phyloP scores from a whole-genome alignment of 1,284 basidiomycete species.

The Singerocomus rubriflavus region DNA sequence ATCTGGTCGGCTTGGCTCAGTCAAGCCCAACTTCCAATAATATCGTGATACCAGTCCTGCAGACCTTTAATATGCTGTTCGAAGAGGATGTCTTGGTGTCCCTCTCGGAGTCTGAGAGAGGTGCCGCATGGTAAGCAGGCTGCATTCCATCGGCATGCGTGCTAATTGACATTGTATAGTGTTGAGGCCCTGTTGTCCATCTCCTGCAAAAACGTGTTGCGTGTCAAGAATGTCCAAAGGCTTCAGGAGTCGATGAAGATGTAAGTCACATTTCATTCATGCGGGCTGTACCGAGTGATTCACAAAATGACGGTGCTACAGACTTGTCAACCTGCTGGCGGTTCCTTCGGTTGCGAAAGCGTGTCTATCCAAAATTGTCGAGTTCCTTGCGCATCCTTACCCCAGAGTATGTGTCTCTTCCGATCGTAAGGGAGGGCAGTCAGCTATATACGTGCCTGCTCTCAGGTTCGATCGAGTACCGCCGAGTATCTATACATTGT shows the following conservation, averaged over 20 bases:
- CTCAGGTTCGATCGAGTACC: constrained; percentile 71
- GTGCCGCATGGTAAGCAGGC: constrained; percentile 48
- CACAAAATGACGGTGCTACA: constrained; percentile 31
- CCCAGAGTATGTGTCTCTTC: constrained; percentile 57
- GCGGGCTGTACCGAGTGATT: constrained; percentile 12
- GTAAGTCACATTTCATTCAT: constrained; percentile 43
- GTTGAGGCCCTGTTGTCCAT: constrained; percentile 47
- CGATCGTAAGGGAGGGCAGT: constrained; percentile 9
- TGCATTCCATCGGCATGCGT: constrained; percentile 17
- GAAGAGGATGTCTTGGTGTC: constrained; percentile 57
- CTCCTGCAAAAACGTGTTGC: constrained; percentile 55
- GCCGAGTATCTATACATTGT: constrained; percentile 80
- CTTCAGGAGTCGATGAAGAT: constrained; percentile 78
- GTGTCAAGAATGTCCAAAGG: constrained; percentile 76
- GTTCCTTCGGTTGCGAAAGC: constrained; percentile 43
- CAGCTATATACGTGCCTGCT: constrained; percentile 5
- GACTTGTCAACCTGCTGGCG: constrained; percentile 61
- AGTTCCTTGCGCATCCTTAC: constrained; percentile 74
- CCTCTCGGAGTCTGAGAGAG: constrained; percentile 43
- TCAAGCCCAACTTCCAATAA: constrained; percentile 60
- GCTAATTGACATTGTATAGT: constrained; percentile 34
- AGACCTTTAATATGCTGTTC: constrained; percentile 70
- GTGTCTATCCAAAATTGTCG: constrained; percentile 46
- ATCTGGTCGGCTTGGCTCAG: constrained; percentile 54
- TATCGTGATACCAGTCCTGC: constrained; percentile 74